Conservation (phyloP, 2,329 filamentous ascomycete genomes). For the Aureobasidium namibiae region DNA sequence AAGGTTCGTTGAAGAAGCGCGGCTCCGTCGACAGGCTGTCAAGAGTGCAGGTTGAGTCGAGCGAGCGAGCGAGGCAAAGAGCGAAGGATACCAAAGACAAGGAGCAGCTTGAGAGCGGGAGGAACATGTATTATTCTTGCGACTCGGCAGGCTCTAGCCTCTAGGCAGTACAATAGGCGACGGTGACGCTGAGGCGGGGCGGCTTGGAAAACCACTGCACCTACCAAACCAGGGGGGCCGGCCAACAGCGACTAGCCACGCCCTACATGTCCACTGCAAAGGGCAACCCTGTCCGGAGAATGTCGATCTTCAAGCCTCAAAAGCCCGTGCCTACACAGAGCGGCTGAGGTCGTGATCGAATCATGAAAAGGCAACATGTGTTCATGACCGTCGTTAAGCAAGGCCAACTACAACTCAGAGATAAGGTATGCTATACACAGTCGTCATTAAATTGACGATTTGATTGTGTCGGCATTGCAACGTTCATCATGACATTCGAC, state of each 20-base stretch:
- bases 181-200: neutral
- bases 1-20: neutral
- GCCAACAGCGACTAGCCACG: neutral
- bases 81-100: neutral
- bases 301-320: neutral
- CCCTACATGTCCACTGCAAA: neutral
- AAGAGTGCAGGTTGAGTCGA: neutral
- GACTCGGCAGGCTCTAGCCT: neutral
- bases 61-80: neutral
- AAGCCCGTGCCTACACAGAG: neutral
- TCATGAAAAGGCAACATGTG: neutral
- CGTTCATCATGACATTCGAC: neutral
- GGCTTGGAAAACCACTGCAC: neutral
- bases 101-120: constrained; percentile 1
- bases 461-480: neutral
- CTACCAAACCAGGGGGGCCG: neutral
- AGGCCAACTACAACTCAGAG: neutral
- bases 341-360: neutral
- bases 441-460: neutral
- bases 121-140: neutral
- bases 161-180: neutral
- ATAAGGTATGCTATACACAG: neutral
- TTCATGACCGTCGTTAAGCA: neutral
- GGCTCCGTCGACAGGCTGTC: neutral
- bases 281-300: neutral